These are phyloP conservation scores for Cicer cuneatum DNA, from an alignment of 306 rosid species.

Conservation along the genomic window DNA sequence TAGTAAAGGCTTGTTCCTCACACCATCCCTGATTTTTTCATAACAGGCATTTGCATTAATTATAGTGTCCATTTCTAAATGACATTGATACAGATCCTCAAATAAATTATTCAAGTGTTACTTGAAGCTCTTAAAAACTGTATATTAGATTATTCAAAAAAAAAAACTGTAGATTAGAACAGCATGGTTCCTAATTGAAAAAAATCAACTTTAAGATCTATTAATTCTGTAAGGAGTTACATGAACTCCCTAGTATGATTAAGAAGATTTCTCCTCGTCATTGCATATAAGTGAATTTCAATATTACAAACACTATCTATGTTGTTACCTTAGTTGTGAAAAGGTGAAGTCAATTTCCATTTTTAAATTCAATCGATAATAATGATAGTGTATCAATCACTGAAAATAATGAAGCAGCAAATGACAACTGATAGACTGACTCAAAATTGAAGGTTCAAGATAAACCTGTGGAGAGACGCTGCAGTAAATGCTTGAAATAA, in stretches of 20 bases:
- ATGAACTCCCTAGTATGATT: not conserved
- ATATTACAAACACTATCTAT: not conserved
- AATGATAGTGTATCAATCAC: not conserved
- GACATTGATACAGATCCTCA: constrained; percentile 9
- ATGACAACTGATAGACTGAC: not conserved
- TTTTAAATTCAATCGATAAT: not conserved
- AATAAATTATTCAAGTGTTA: not conserved
- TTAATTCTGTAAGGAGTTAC: not conserved
- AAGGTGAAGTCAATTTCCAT: not conserved
- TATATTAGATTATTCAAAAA: not conserved
- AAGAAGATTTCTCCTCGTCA: not conserved
- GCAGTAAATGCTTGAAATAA: constrained; percentile 68
- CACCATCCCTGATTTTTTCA: not conserved
- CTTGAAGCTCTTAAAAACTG: not conserved
- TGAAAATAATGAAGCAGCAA: not conserved
- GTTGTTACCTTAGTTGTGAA: not conserved
- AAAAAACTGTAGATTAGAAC: not conserved
- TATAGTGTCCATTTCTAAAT: not conserved
- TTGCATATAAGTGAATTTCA: not conserved
- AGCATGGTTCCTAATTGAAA: not conserved
- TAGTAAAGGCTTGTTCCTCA: constrained; percentile 31
- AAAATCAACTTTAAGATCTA: not conserved
- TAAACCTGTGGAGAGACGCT: constrained; percentile 67
- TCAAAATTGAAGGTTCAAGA: constrained; percentile 16
- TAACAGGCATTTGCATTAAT: constrained; percentile 2